Evolutionary conservation across 177 flowering plant genomes (phyloP).

Genomic region (Vitis hybrid): DNA sequence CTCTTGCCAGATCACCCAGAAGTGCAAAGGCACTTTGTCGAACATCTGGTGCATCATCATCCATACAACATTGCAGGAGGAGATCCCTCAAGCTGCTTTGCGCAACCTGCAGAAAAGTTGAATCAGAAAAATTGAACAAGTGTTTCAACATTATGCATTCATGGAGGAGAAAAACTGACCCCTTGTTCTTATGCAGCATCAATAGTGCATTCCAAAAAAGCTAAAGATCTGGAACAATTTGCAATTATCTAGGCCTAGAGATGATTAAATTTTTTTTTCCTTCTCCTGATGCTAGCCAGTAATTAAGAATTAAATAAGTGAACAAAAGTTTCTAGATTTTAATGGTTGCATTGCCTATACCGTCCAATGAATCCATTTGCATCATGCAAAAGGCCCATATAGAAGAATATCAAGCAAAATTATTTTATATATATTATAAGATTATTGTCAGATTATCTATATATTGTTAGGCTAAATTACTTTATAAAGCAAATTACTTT

Average conservation of each 20-base stretch:
- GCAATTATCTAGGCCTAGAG: background rate
- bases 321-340: background rate
- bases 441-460: no score
- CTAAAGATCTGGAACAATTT: background rate
- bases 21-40: constrained; percentile 97
- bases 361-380: background rate
- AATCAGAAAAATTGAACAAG: background rate
- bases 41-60: constrained; percentile 88
- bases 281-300: background rate
- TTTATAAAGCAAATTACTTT: no score
- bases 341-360: background rate
- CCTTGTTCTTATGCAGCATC: background rate
- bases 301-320: background rate
- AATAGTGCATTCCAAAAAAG: background rate
- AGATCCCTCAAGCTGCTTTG: constrained; percentile 78
- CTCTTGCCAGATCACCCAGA: constrained; percentile 95
- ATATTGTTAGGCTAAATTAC: no score
- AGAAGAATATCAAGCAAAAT: no score
- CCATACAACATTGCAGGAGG: constrained; percentile 92
- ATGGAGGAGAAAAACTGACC: background rate
- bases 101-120: constrained; percentile 51
- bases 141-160: background rate
- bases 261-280: background rate
- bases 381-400: background rate
- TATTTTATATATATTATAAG: no score